A percentile compares a stretch with the other conserved stretches of the same genome.
Conservation (phyloP, 2,329 filamentous ascomycete genomes). For the Paraphoma chrysanthemicola region DNA sequence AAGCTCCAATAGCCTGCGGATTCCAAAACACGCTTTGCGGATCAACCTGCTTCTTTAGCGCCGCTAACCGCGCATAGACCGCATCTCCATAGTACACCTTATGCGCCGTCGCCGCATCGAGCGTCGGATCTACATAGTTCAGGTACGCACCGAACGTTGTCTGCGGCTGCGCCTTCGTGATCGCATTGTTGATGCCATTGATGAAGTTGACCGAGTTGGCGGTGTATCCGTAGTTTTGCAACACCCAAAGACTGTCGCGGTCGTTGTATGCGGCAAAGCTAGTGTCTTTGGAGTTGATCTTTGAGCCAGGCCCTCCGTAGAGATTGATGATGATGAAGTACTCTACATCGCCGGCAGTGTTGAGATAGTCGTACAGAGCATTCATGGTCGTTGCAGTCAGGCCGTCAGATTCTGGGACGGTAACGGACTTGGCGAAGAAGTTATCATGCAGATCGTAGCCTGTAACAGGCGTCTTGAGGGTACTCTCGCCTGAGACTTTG, state of each 20-base stretch:
- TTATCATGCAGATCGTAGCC: constrained; percentile 48
- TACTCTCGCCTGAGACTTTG: constrained; percentile 46
- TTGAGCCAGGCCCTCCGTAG: constrained; percentile 46
- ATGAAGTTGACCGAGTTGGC: constrained; percentile 43
- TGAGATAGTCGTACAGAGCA: constrained; percentile 43
- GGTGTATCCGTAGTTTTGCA: constrained; percentile 46
- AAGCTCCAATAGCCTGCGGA: constrained; percentile 45
- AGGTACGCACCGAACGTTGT: constrained; percentile 58
- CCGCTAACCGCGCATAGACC: constrained; percentile 41
- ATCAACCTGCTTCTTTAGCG: constrained; percentile 51
- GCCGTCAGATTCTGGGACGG: constrained; percentile 45
- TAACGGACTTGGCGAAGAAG: constrained; percentile 52
- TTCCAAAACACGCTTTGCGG: constrained; percentile 49
- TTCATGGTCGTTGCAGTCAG: constrained; percentile 35
- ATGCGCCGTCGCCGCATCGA: constrained; percentile 57
- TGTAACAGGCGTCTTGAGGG: constrained; percentile 36
- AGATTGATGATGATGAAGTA: constrained; percentile 50
- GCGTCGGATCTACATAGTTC: constrained; percentile 61
- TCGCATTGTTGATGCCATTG: constrained; percentile 52
- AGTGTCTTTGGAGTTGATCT: constrained; percentile 44
- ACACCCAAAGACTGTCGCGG: constrained; percentile 46
- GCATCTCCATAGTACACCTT: constrained; percentile 57
- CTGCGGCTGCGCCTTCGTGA: constrained; percentile 46
- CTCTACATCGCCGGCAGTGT: constrained; percentile 19
- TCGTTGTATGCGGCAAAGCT: constrained; percentile 45